A percentile compares a stretch with the other conserved stretches of the same genome.
phyloP scores from a whole-genome alignment of 129 eudicot genomes.

The Pittosporum tobira region DNA sequence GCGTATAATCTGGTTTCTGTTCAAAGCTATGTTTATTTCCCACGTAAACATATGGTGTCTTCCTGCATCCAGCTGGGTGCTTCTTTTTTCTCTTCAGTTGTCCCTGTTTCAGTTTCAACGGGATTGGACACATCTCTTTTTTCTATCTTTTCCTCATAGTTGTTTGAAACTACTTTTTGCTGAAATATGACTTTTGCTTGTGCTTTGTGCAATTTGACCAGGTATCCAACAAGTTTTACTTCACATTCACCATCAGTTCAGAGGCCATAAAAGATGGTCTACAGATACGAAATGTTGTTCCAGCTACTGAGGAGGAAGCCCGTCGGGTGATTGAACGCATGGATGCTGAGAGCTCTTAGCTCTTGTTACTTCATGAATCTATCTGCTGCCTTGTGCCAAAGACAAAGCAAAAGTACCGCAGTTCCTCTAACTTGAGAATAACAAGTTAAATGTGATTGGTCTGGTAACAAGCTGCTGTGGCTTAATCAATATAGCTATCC shows the following conservation, averaged over 20 bases:
- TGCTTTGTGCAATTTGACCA: constrained; percentile 15
- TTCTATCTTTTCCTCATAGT: not conserved
- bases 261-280: constrained; percentile 26
- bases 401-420: not conserved
- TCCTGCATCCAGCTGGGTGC: not conserved
- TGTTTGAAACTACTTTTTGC: not conserved
- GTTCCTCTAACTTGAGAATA: not conserved
- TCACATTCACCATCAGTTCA: constrained; percentile 60
- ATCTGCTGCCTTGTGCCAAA: not conserved
- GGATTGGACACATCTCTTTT: too few relatives aligned
- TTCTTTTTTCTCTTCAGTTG: not conserved
- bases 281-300: constrained; percentile 70
- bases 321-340: constrained; percentile 83
- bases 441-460: not conserved
- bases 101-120: too few relatives aligned
- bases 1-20: constrained; percentile 1
- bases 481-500: not conserved
- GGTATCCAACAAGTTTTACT: constrained; percentile 97
- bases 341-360: constrained; percentile 57
- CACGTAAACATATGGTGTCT: not conserved
- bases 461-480: not conserved
- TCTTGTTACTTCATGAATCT: too few relatives aligned
- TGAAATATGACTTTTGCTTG: not conserved
- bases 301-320: constrained; percentile 94
- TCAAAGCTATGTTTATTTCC: not conserved